Evolutionary conservation across 1,139 yeast genomes (phyloP), one percentile per base, ranked within the genome.

Genomic region (Eremothecium cymbalariae): DNA sequence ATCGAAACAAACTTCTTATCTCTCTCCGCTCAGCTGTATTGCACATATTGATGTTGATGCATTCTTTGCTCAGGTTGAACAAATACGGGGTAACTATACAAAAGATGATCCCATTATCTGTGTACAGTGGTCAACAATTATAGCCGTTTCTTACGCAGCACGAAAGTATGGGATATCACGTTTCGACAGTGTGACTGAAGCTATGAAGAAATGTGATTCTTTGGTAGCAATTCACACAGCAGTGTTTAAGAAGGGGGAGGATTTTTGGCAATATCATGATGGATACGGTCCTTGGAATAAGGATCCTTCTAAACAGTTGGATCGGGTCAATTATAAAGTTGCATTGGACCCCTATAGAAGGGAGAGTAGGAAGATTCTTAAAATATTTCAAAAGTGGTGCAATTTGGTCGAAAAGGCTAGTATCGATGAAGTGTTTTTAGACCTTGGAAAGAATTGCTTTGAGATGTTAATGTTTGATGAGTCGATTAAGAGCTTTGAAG

Each of bases 31-130:
- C n/a, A 68, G 95, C 0, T 81, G 81, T 11, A 72, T 90, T 30
- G 88, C 82, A 3, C 93, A 86, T 48, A 70, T 90, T 24, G 98
- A 90, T 59, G 70, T 85, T 46, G 94, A 90, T 60, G 96, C 97
- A 9, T 90, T 88, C 58, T 90, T 83, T 59, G 94, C 98, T 0
- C 98, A 90, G 52, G 93, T 82, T 23, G 97, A 90, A 50, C 93
- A 82, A 48, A 65, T 83, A 6, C 62, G 96, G 28, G 65, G 85
- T 16, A 78, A 78, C 0, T 60, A 80, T 8, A 60, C 75, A 1
- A 64, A 64, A 2, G 73, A 75, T 2, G 88, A 77, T 41, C 97
- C 98, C 0, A 81, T 90, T 2, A 96, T 88, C 1, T 88, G 97
- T 56, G 85, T 85, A 4, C 98, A 90, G 51, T 90, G 98, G 98